Base-by-base conservation (phyloP, 768 basidiomycete genomes). In the Podaxis sp. region DNA sequence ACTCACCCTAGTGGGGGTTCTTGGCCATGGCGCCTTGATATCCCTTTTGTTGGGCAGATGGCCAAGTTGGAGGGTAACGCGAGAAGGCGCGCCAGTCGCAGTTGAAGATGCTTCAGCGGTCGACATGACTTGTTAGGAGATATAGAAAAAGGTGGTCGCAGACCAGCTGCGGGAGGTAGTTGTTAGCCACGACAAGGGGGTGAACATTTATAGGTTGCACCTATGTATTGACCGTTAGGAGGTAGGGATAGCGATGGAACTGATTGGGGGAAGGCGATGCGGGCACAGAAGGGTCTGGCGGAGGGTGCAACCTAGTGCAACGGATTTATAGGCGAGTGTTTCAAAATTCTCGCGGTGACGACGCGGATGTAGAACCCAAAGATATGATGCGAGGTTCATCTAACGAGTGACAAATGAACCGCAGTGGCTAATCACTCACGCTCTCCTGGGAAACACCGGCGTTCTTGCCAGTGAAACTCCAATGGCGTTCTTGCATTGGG, bases 11-110 rank as follows among this genome's bases (percentile, higher is more conserved):
- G 88, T 90, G 2, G 90, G 90, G 0, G 90, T 89, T 22, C 88
- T 80, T 2, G 90, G 90, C 84, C 87, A 91, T 15, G 85, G 81
- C 0, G 87, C 84, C 66, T 85, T 87, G 68, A 91, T 87, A 58
- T 88, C 80, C 69, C 84, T 88, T 75, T 90, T 90, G 66, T 83
- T 83, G 0, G 90, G 90, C 30, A 91, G 76, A 72, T 91, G 88
- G 1, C 88, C 90, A 30, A 91, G 84, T 56, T 87, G 86, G 33
- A 91, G 83, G 53, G 88, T 87, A 59, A 91, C 86, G 52, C 83
- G 82, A 12, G 85, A 79, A 1, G 87, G 86, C 3, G 79, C 78
- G 26, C 71, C 70, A 30, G 77, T 72, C 26, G 69, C 55, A 10
- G 41, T 22, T 12, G 64, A 44, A 24, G 64, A n/a, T 11, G 53